These are phyloP conservation scores for Simplicillium aogashimaense DNA, from an alignment of 2,329 filamentous ascomycete species.

Conservation along the genomic window DNA sequence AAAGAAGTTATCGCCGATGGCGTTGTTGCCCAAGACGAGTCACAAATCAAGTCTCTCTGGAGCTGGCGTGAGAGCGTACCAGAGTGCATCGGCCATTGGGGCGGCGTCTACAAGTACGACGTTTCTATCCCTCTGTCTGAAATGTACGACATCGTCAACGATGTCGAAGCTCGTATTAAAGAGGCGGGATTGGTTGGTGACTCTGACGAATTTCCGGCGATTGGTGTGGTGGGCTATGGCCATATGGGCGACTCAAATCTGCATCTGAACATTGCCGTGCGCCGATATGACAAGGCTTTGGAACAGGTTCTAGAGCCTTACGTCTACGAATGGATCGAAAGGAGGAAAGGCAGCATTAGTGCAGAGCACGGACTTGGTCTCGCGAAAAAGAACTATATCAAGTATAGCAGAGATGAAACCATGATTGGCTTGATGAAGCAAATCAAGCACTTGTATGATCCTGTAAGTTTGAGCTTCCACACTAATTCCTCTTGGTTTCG, in stretches of 20 bases:
- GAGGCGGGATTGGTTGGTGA: conserved; percentile 70
- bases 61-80: conserved; percentile 88
- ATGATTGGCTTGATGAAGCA: conserved; percentile 91
- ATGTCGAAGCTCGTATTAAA: conserved; percentile 63
- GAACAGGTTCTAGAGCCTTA: conserved; percentile 86
- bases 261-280: conserved; percentile 80
- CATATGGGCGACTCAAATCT: conserved; percentile 98
- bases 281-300: conserved; percentile 76
- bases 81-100: conserved; percentile 80
- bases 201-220: conserved; percentile 65
- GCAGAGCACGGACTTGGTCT: conserved; percentile 92
- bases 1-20: conserved; percentile 81
- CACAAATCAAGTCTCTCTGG: conserved; percentile 80
- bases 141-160: conserved; percentile 83
- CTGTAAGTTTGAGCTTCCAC: conserved; percentile 47
- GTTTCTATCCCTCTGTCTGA: conserved; percentile 84
- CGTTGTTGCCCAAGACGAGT: conserved; percentile 86
- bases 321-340: conserved; percentile 93
- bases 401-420: conserved; percentile 80
- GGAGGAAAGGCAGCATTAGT: conserved; percentile 85
- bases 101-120: conserved; percentile 97
- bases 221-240: conserved; percentile 89
- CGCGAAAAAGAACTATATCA: conserved; percentile 92
- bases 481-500: background rate
- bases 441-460: conserved; percentile 89